These are phyloP conservation scores for Cladosporium velox DNA, from an alignment of 2,329 filamentous ascomycete genomes.

Conservation along the genomic window DNA sequence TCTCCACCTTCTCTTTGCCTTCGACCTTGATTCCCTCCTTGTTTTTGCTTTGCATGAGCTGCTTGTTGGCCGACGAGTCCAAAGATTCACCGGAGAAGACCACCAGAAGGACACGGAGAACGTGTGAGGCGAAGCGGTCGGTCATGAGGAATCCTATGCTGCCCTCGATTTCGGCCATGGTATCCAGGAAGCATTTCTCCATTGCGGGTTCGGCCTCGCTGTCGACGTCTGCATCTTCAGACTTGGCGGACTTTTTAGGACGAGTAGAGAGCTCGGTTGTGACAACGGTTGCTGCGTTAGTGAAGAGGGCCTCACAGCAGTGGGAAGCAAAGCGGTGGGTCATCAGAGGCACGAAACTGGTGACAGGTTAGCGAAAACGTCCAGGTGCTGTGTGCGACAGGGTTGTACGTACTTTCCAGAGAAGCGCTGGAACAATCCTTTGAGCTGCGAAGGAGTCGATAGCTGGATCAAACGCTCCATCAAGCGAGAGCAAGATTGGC, in stretches of 20 bases:
- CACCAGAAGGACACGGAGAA: constrained; percentile 79
- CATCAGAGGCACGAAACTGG: constrained; percentile 77
- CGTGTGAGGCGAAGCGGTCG: constrained; percentile 87
- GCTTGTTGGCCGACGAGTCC: constrained; percentile 67
- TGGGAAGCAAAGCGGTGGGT: constrained; percentile 97
- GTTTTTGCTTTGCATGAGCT: constrained; percentile 84
- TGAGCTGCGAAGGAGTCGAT: constrained; percentile 77
- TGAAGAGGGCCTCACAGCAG: constrained; percentile 92
- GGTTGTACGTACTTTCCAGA: constrained; percentile 63
- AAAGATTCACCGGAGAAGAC: constrained; percentile 82
- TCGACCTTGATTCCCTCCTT: constrained; percentile 79
- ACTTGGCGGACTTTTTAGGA: constrained; percentile 1
- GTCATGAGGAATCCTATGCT: constrained; percentile 82
- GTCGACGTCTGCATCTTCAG: constrained; percentile 28
- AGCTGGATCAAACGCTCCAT: constrained; percentile 89
- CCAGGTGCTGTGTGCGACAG: background rate
- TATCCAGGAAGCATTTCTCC: constrained; percentile 81
- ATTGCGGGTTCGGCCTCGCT: constrained; percentile 63
- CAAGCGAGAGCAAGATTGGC: constrained; percentile 89
- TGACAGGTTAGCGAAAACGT: constrained; percentile 1
- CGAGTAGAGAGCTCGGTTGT: constrained; percentile 65
- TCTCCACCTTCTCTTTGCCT: constrained; percentile 48
- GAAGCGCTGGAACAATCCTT: constrained; percentile 82
- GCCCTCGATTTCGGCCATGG: constrained; percentile 83
- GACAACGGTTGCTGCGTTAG: constrained; percentile 76